These are phyloP conservation scores for Setaria italica DNA, from an alignment of 202 grass and related monocot genomes.

Conservation along the genomic window DNA sequence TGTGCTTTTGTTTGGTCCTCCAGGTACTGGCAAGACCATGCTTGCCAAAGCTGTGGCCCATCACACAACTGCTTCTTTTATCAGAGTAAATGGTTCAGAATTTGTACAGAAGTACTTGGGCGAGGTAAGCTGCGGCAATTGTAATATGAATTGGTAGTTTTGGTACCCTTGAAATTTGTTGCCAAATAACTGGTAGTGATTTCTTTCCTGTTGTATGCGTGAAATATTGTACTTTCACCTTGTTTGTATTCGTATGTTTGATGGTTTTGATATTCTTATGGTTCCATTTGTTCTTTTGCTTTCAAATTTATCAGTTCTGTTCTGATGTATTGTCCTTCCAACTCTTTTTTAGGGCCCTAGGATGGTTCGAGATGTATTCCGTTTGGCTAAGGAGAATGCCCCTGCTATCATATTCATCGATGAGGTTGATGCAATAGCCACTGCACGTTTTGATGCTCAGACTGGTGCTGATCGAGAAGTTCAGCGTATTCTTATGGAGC, in stretches of 20 bases:
- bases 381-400: constrained; percentile 97
- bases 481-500: constrained; percentile 99
- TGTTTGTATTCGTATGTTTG: constrained; percentile 9
- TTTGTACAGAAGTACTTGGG: constrained; percentile 98
- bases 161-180: constrained; percentile 2
- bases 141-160: not conserved
- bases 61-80: constrained; percentile 94
- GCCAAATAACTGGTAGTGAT: not conserved
- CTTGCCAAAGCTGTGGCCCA: constrained; percentile 93
- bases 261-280: constrained; percentile 5
- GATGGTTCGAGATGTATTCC: constrained; percentile 98
- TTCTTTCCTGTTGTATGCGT: not conserved
- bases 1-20: constrained; percentile 88
- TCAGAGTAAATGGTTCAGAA: constrained; percentile 93
- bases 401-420: constrained; percentile 99
- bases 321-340: constrained; percentile 10
- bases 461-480: constrained; percentile 98
- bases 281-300: constrained; percentile 27
- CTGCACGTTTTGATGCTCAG: constrained; percentile 98
- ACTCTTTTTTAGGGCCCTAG: constrained; percentile 71
- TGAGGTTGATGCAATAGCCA: constrained; percentile 98
- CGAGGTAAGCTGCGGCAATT: constrained; percentile 59
- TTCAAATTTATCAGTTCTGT: constrained; percentile 1
- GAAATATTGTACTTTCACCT: not conserved
- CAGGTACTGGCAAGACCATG: constrained; percentile 97